phyloP scores from a whole-genome alignment of 1,139 yeast genomes.

The Cylindricascospora bacillispora region DNA sequence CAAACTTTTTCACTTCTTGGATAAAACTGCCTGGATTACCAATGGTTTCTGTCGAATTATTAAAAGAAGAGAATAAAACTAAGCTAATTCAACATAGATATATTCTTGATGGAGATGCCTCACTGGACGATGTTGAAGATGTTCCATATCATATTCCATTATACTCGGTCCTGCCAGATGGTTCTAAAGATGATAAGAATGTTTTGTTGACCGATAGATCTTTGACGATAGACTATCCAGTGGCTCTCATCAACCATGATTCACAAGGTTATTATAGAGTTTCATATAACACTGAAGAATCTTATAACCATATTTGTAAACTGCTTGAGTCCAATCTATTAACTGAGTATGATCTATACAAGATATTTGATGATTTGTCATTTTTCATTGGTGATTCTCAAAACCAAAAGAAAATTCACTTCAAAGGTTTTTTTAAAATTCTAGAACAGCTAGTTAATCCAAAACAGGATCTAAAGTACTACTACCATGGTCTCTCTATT shows the following conservation, averaged over 20 bases:
- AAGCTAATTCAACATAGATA: constrained; percentile 42
- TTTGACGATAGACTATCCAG: constrained; percentile 20
- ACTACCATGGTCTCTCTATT: constrained; percentile 15
- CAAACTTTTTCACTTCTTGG: constrained; percentile 47
- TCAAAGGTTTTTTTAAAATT: constrained; percentile 18
- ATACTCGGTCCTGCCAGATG: constrained; percentile 30
- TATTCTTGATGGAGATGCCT: constrained; percentile 10
- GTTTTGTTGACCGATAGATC: constrained; percentile 38
- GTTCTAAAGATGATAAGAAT: constrained; percentile 28
- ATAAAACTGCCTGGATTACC: constrained; percentile 48
- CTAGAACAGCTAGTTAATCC: constrained; percentile 10
- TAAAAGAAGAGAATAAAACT: constrained; percentile 19
- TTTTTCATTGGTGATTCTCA: constrained; percentile 20
- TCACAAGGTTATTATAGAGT: constrained; percentile 37
- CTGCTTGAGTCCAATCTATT: constrained; percentile 18
- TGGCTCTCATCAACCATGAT: constrained; percentile 33
- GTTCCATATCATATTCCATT: constrained; percentile 36
- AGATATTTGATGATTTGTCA: constrained; percentile 24
- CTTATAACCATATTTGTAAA: constrained; percentile 23
- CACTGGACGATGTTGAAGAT: constrained; percentile 17
- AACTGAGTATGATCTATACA: constrained; percentile 18
- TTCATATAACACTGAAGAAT: constrained; percentile 22
- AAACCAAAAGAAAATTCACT: constrained; percentile 17
- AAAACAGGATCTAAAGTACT: constrained; percentile 11
- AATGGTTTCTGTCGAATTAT: constrained; percentile 30